Conservation (phyloP, 2,329 filamentous ascomycete genomes). For the Claviceps maximensis region DNA sequence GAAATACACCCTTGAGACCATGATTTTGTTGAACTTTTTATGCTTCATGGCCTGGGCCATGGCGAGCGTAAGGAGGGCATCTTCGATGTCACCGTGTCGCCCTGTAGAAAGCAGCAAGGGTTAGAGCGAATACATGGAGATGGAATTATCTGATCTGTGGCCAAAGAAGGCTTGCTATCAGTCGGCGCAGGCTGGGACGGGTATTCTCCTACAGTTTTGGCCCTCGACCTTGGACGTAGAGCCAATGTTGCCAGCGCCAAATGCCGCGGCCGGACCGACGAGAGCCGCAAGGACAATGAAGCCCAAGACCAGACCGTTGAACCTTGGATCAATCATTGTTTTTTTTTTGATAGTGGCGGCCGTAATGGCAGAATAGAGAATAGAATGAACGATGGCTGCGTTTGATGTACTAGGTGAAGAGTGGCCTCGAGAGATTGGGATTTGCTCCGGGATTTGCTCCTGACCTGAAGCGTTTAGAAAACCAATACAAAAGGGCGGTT, state of each 20-base stretch:
- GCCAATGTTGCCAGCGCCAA: constrained; percentile 82
- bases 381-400: background rate
- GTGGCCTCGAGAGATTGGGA: background rate
- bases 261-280: constrained; percentile 57
- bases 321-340: constrained; percentile 35
- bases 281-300: constrained; percentile 52
- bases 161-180: no score
- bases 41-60: constrained; percentile 38
- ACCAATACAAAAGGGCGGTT: no score
- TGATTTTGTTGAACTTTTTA: constrained; percentile 81
- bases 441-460: background rate
- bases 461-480: background rate
- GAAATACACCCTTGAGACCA: constrained; percentile 84
- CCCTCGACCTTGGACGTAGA: constrained; percentile 69
- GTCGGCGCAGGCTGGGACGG: background rate
- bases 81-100: constrained; percentile 88
- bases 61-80: constrained; percentile 64
- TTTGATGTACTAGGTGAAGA: background rate
- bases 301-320: constrained; percentile 38
- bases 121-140: background rate
- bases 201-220: constrained; percentile 52
- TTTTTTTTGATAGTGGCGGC: background rate
- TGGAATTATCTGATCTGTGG: background rate
- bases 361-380: background rate
- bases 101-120: constrained; percentile 26